A percentile compares a stretch with the other conserved stretches of the same genome.
phyloP scores from a whole-genome alignment of 2,329 filamentous ascomycete species.

The Neonectria punicea region DNA sequence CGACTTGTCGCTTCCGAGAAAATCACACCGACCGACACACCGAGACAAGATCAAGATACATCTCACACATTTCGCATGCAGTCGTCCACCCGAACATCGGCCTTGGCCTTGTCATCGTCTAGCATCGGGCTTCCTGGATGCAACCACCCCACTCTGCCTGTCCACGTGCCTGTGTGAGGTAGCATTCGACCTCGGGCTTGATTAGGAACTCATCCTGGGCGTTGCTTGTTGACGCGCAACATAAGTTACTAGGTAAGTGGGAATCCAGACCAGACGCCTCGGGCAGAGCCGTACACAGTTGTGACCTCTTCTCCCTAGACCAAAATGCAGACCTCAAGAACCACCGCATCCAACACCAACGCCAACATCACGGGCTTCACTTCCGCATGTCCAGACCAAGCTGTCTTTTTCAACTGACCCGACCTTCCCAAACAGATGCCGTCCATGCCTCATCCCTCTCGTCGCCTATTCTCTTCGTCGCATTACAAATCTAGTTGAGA shows the following conservation, averaged over 20 bases:
- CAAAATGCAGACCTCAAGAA: too few relatives aligned
- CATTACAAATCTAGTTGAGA: slow-evolving; percentile 21
- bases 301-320: not conserved
- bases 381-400: not conserved
- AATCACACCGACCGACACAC: slow-evolving; percentile 16
- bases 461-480: slow-evolving; percentile 6
- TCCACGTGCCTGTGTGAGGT: slow-evolving; percentile 21
- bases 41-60: slow-evolving; percentile 8
- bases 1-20: not conserved
- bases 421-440: not conserved
- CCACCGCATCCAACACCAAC: not conserved
- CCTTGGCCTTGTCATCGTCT: slow-evolving; percentile 10
- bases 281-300: not conserved
- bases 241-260: not conserved
- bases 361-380: not conserved
- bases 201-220: not conserved
- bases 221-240: not conserved
- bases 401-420: not conserved
- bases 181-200: slow-evolving; percentile 8
- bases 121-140: slow-evolving; percentile 15
- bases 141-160: slow-evolving; percentile 14
- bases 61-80: slow-evolving; percentile 11
- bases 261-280: too few relatives aligned
- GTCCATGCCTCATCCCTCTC: not conserved
- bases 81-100: slow-evolving; percentile 4